Percentiles rank a stretch among this genome's conserved stretches.
These are phyloP conservation scores for Penicillium verrucosum DNA, from an alignment of 2,329 filamentous ascomycete species.

Conservation along the genomic window DNA sequence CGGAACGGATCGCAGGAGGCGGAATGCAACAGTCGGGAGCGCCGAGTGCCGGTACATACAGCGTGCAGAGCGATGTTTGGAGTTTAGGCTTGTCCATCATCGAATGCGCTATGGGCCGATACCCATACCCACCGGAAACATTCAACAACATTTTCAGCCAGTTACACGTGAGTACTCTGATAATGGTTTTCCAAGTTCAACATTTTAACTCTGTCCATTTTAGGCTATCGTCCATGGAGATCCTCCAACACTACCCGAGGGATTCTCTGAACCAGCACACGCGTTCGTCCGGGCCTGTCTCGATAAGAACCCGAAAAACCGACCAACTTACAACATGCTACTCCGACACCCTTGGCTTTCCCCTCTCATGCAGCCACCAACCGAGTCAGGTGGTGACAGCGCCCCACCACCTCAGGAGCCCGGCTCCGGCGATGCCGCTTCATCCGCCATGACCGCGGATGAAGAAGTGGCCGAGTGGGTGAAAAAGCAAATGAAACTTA, in stretches of 20 bases:
- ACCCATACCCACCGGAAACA: slow-evolving; percentile 95
- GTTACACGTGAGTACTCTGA: slow-evolving; percentile 69
- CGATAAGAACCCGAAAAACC: slow-evolving; percentile 84
- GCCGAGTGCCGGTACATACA: slow-evolving; percentile 80
- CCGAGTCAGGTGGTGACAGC: slow-evolving; percentile 57
- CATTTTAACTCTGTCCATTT: slow-evolving; percentile 16
- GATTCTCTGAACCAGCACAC: slow-evolving; percentile 73
- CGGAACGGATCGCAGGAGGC: slow-evolving; percentile 87
- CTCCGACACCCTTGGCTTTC: slow-evolving; percentile 86
- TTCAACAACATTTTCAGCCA: slow-evolving; percentile 99
- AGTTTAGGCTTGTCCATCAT: slow-evolving; percentile 91
- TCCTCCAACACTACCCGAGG: slow-evolving; percentile 81
- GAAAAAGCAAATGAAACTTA: slow-evolving; percentile 63
- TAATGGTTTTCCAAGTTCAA: not conserved
- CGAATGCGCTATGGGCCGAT: slow-evolving; percentile 89
- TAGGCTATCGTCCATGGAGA: slow-evolving; percentile 97
- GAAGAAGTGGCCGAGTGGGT: slow-evolving; percentile 87
- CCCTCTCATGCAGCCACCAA: slow-evolving; percentile 70
- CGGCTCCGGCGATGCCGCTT: slow-evolving; percentile 32
- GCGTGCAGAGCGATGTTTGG: slow-evolving; percentile 98
- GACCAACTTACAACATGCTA: slow-evolving; percentile 91
- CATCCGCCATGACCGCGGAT: slow-evolving; percentile 58
- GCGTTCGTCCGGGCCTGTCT: slow-evolving; percentile 88
- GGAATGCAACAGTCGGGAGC: slow-evolving; percentile 69
- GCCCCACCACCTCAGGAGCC: slow-evolving; percentile 32